Percentiles rank a stretch among this genome's conserved stretches.
Evolutionary conservation across 2,329 filamentous ascomycete species (phyloP).

Genomic region (Colletotrichum sp.): DNA sequence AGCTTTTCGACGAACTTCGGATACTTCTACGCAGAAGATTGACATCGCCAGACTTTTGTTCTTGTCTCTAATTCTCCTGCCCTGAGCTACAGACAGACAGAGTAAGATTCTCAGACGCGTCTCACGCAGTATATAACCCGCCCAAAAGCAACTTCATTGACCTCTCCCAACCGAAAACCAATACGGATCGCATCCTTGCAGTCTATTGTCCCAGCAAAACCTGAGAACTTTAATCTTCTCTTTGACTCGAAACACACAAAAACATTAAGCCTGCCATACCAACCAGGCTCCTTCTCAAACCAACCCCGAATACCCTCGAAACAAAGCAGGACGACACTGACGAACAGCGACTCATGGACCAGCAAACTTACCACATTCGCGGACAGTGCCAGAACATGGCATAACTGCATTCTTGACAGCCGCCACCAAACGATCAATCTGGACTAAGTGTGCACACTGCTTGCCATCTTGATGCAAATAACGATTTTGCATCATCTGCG

Average conservation of each 20-base stretch:
- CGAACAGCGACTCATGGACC: neutral
- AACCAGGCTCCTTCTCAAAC: neutral
- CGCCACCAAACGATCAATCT: neutral
- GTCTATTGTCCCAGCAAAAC: neutral
- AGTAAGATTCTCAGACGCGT: neutral
- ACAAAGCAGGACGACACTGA: neutral
- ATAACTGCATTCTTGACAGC: neutral
- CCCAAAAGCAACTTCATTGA: neutral
- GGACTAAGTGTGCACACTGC: neutral
- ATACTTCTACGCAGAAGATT: fast-evolving
- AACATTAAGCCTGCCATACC: neutral
- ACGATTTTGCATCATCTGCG: neutral
- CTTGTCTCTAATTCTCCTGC: fast-evolving
- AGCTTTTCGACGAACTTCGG: neutral
- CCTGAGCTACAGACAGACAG: neutral
- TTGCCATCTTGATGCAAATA: neutral
- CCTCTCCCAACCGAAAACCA: fast-evolving
- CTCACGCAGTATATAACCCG: neutral
- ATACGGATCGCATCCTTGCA: neutral
- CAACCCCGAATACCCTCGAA: neutral
- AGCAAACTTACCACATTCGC: neutral
- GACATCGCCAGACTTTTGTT: neutral
- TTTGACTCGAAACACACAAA: neutral
- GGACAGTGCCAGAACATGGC: neutral
- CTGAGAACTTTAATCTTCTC: fast-evolving